Base-by-base conservation (phyloP, 495 filamentous ascomycete species). In the Polyplosphaeria fusca region DNA sequence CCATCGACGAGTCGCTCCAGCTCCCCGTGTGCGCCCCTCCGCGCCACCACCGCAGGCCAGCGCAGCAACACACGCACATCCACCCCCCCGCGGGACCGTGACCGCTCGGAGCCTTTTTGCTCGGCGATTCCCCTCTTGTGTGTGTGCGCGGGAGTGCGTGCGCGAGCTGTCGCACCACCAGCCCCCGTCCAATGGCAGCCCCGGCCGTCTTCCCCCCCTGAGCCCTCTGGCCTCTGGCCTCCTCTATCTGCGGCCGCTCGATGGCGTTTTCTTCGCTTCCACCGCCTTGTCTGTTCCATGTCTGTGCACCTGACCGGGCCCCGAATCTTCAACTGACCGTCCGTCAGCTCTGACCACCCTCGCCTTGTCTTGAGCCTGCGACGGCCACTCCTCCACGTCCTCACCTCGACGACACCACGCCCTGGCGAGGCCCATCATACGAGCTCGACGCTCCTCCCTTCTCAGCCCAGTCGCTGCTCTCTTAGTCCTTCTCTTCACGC, bases 361-460 rank as follows among this genome's bases (percentile, higher is more conserved):
- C 24, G 19, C 7, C 30, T 16, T 37, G 14, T 42, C 2, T 18
- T 14, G n/a, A 27, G 49, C 14, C 38, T 20, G 27, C 28, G 5
- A 14, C 32, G 16, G 19, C 20, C 42, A 19, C 47, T 46, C 19
- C 47, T 42, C 24, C 40, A 9, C 47, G 13, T 39, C 47, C 16
- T 39, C 55, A 47, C 41, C 55, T 24, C 47, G 7, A 35, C 19
- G 13, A 1, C 18, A 19, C 35, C 44, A 18, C 37, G 37, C 45
- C 46, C 47, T 41, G 45, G 54, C 24, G 18, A 19, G 50, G 37
- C 37, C 13, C 37, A 51, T 37, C 35, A 3, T 47, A 13, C 47
- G 56, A 47, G 56, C 56, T 60, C 42, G 56, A 60, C 42, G 56
- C 56, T 60, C 56, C 47, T 48, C 26, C 24, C 45, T 58, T 58